A percentile compares a stretch with the other conserved stretches of the same genome.
Conservation (phyloP, 352 stramenopile species). For the Globisporangium radiosum region DNA sequence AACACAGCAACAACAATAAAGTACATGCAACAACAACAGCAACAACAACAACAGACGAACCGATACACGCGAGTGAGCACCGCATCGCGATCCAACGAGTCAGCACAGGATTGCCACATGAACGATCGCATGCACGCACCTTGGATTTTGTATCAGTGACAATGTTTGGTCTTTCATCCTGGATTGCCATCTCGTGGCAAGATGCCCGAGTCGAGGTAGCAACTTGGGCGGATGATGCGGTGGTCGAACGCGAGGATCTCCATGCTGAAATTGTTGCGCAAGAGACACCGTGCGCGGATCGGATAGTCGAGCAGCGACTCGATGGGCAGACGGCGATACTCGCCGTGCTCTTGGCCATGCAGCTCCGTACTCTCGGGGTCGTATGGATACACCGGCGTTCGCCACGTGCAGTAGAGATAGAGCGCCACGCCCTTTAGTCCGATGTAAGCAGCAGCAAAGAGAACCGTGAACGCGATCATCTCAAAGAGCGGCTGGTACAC, state of each 20-base stretch:
- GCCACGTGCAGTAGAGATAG: neutral
- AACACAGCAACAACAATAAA: neutral
- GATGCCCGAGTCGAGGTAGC: conserved; percentile 11
- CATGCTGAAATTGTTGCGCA: conserved; percentile 13
- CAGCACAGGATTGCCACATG: neutral
- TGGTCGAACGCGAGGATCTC: conserved; percentile 9
- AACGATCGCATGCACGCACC: conserved; percentile 39
- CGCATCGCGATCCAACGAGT: neutral
- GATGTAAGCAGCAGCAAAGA: conserved; percentile 4
- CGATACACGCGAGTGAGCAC: neutral
- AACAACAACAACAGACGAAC: conserved; percentile 1
- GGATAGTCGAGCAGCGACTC: conserved; percentile 12
- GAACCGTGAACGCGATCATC: conserved; percentile 4
- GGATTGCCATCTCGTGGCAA: conserved; percentile 7
- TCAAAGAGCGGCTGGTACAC: conserved; percentile 18
- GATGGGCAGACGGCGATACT: conserved; percentile 12
- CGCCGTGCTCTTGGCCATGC: conserved; percentile 7
- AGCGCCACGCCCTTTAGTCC: neutral
- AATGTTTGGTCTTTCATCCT: neutral
- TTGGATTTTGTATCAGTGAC: conserved; percentile 24
- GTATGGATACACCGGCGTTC: neutral
- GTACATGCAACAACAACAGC: conserved; percentile 2
- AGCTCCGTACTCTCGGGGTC: conserved; percentile 1
- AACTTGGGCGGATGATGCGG: conserved; percentile 8
- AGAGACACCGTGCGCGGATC: conserved; percentile 7